Evolutionary conservation across 2,329 filamentous ascomycete species (phyloP).

Genomic region (Pseudopithomyces chartarum): DNA sequence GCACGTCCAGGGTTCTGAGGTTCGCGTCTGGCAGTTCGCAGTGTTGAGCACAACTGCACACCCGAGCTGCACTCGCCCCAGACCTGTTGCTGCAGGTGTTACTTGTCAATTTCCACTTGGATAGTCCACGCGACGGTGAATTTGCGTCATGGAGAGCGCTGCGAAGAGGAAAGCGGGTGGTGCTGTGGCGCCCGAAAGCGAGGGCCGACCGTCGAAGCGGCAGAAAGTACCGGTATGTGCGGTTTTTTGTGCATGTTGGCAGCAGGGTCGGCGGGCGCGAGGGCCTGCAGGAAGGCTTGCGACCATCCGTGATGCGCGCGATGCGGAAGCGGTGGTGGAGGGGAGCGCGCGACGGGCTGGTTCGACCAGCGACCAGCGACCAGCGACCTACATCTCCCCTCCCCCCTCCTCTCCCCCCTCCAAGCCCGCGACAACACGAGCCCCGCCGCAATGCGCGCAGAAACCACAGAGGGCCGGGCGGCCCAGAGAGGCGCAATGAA

Average conservation of each 20-base stretch:
- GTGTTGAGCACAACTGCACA: constrained; percentile 32
- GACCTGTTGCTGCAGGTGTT: constrained; percentile 19
- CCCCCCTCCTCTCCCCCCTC: constrained; percentile 11
- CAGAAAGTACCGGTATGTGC: constrained; percentile 64
- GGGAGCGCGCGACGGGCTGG: constrained; percentile 40
- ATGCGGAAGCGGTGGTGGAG: constrained; percentile 32
- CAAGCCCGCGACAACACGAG: constrained; percentile 29
- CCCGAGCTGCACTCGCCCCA: constrained; percentile 38
- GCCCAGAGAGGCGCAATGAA: background rate
- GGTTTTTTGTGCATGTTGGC: constrained; percentile 20
- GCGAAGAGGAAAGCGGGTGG: constrained; percentile 62
- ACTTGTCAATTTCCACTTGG: constrained; percentile 20
- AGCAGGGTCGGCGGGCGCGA: constrained; percentile 29
- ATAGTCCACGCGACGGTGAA: constrained; percentile 38
- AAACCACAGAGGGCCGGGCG: background rate
- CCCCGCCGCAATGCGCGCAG: constrained; percentile 31
- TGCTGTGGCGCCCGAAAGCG: constrained; percentile 55
- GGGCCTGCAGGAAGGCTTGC: constrained; percentile 15
- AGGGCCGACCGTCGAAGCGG: constrained; percentile 62
- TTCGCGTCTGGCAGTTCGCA: constrained; percentile 19
- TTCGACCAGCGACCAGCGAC: constrained; percentile 32
- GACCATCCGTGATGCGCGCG: constrained; percentile 23
- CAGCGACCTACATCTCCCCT: constrained; percentile 27
- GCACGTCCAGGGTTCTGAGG: constrained; percentile 14
- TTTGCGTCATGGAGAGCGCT: constrained; percentile 48